Evolutionary conservation across 73 alveolate genomes (phyloP).

Genomic region (Paramecium biaurelia): DNA sequence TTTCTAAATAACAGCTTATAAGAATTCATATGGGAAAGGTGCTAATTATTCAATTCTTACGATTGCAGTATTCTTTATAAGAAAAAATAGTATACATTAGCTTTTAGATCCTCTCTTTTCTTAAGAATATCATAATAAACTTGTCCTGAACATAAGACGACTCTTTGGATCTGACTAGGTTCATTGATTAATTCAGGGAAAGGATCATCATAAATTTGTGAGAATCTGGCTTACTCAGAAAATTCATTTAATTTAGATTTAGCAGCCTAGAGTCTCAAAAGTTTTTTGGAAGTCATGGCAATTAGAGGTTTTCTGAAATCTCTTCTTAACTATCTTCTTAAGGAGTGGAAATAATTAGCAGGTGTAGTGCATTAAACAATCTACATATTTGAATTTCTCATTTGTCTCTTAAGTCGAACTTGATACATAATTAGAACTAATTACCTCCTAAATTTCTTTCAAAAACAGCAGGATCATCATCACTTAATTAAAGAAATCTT

Average conservation of each 20-base stretch:
- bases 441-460: conserved; percentile 28
- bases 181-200: conserved; percentile 57
- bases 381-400: conserved; percentile 67
- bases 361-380: conserved; percentile 81
- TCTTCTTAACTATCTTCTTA: conserved; percentile 86
- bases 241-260: conserved; percentile 64
- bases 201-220: conserved; percentile 45
- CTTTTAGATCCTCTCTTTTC: conserved; percentile 44
- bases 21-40: conserved; percentile 63
- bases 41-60: conserved; percentile 63
- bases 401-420: conserved; percentile 52
- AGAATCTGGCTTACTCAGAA: conserved; percentile 50
- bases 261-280: conserved; percentile 75
- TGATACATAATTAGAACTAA: not conserved
- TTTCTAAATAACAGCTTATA: not conserved
- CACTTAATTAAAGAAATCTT: conserved; percentile 74
- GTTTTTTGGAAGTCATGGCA: conserved; percentile 87
- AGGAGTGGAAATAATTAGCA: conserved; percentile 88
- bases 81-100: not conserved
- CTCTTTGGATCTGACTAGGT: conserved; percentile 66
- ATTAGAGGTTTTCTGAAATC: conserved; percentile 89
- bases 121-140: conserved; percentile 75
- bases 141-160: conserved; percentile 86
- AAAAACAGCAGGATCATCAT: conserved; percentile 62
- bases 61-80: conserved; percentile 47